These are phyloP conservation scores for Nakazawaea wickerhamii DNA, from an alignment of 805 yeast genomes.

Conservation along the genomic window DNA sequence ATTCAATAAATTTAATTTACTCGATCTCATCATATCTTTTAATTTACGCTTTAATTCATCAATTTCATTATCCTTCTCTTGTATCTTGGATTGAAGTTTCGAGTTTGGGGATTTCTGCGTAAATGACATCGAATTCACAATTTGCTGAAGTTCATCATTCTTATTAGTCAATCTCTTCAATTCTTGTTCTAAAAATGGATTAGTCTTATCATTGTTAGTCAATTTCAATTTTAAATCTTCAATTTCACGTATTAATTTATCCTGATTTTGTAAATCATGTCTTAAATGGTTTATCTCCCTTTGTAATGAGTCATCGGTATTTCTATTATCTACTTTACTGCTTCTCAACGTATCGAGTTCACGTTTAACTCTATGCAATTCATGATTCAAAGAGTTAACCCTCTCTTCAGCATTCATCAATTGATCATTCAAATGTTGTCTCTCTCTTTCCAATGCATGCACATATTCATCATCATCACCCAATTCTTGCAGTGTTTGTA, in stretches of 20 bases:
- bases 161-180: slow-evolving; percentile 31
- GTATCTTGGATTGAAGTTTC: too few relatives aligned
- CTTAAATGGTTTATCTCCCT: slow-evolving; percentile 15
- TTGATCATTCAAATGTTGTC: slow-evolving; percentile 18
- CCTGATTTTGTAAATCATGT: slow-evolving; percentile 24
- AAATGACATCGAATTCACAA: slow-evolving; percentile 20
- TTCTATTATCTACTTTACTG: slow-evolving; percentile 20
- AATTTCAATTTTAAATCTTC: slow-evolving; percentile 25
- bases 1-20: slow-evolving; percentile 20
- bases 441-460: slow-evolving; percentile 25
- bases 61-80: slow-evolving; percentile 33
- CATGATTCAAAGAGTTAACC: slow-evolving; percentile 9
- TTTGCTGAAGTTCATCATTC: slow-evolving; percentile 28
- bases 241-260: slow-evolving; percentile 27
- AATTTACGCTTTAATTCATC: slow-evolving; percentile 29
- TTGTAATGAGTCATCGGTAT: slow-evolving; percentile 26
- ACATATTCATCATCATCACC: slow-evolving; percentile 21
- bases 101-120: too few relatives aligned
- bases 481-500: slow-evolving; percentile 12
- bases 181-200: slow-evolving; percentile 31
- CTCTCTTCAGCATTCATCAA: slow-evolving; percentile 16
- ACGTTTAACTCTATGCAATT: slow-evolving; percentile 20
- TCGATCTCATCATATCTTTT: slow-evolving; percentile 25
- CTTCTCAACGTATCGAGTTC: slow-evolving; percentile 22
- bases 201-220: slow-evolving; percentile 13